Base-by-base conservation (phyloP, 495 filamentous ascomycete genomes). In the Annulohypoxylon nitens region DNA sequence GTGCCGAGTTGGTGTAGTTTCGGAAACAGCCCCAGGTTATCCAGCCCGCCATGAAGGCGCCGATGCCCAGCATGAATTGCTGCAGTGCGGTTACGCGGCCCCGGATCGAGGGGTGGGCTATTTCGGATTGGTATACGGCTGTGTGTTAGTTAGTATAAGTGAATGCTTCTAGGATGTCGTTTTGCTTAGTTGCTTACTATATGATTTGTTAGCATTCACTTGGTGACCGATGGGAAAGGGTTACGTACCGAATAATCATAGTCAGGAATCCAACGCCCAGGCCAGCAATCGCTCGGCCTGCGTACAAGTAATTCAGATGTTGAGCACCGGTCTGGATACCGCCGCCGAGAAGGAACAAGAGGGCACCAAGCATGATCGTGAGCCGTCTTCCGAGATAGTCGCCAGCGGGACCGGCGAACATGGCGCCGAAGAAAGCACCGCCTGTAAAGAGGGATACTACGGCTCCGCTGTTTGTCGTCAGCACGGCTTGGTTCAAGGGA, bases 381-480 rank as follows among this genome's bases (percentile, higher is more conserved):
- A 72, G 76, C 58, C 82, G 79, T 20, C 86, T 79, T 9, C 86
- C 85, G 16, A 86, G 69, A 43, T 14, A 71, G 64, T 88, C 86
- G 36, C 78, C 76, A 5, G 76, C 70, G 11, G 77, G 84, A 6
- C 88, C 88, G 30, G 84, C 88, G 36, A 85, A 78, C 58, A 79
- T 82, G 50, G 87, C 85, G 33, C 87, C 87, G 70, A 86, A 85
- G 81, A 88, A 88, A 5, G 84, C 86, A 37, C 89, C 84, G 57
- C 90, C 90, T 0, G 90, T 93, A 79, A 93, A 93, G 51, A 92
- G 80, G 0, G 90, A 90, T 14, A 92, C 90, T 0, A 92, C 90
- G 37, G 90, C 82, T 59, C 90, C 90, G 53, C 88, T 90, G 37
- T 30, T 16, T 16, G 10, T 41, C 25, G 57, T 73, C 30, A 75